Base-by-base conservation (phyloP, 2,329 filamentous ascomycete genomes). In the Endothia cerciana region DNA sequence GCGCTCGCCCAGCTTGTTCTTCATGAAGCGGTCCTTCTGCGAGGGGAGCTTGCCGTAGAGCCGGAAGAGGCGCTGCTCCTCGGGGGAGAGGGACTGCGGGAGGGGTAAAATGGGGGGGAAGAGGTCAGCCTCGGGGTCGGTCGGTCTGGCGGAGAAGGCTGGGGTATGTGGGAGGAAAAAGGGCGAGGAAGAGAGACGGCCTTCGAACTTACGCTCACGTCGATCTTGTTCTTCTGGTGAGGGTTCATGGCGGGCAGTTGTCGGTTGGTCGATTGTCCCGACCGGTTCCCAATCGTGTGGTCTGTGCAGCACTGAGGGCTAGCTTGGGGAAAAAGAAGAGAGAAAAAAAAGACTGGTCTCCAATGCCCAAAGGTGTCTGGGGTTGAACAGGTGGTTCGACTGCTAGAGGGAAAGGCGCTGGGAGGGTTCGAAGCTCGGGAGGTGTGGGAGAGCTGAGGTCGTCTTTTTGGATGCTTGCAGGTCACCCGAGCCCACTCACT, bases 21-120 rank as follows among this genome's bases (percentile, higher is more conserved):
- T 98, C 84, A 96, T 93, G 73, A 98, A 90, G 75, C 97, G 87
- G 79, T 97, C 94, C 79, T 94, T 96, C 79, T 95, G 95, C 80
- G 91, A 97, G 70, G 95, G 95, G 68, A 98, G 90, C 82, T 98
- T 98, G 81, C 95, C 95, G 80, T 99, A 99, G 71, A 98, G 90
- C 71, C 94, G 91, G 85, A 98, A 95, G 76, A 98, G 90, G 70
- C 92, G 92, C 81, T 97, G 94, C 85, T 99, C 95, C 75, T 99
- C 95, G 69, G 94, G 90, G 63, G 91, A 91, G 80, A 99, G 87
- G 72, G 92, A 91, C 95, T 98, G 77, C 65, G 53, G 51, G 36
- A n/a, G 41, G 33, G 15, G 55, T n/a, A n/a, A n/a, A n/a, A n/a
- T n/a, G 28, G 11, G 40, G 17, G 25, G 25, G 43, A 4, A 60